Percentiles rank a stretch among this genome's conserved stretches.
phyloP scores from a whole-genome alignment of 768 basidiomycete species.

The Panus rudis region DNA sequence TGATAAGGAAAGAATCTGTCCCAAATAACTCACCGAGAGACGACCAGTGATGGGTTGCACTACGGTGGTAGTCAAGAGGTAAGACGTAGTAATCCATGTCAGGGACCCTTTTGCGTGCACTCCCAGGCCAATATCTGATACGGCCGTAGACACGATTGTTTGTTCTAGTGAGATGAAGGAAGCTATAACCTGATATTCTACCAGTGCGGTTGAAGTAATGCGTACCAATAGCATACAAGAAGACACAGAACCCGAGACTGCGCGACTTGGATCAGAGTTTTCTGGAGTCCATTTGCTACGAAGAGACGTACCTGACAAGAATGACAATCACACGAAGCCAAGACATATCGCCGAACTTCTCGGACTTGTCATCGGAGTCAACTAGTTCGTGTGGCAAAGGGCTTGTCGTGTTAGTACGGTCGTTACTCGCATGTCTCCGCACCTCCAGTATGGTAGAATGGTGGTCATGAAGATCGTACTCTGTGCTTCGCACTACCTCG shows the following conservation, averaged over 20 bases:
- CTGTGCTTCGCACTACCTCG: too few species aligned
- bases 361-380: too few species aligned
- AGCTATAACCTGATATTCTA: too few species aligned
- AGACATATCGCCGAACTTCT: conserved; percentile 13
- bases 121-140: conserved; percentile 7
- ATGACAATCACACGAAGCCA: conserved; percentile 5
- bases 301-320: conserved; percentile 7
- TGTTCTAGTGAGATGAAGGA: conserved; percentile 9
- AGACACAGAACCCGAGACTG: conserved; percentile 10
- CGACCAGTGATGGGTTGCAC: conserved; percentile 10
- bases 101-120: conserved; percentile 10
- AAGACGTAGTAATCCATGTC: conserved; percentile 13
- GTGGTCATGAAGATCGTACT: too few species aligned
- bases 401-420: too few species aligned
- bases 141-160: conserved; percentile 11
- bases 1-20: background rate
- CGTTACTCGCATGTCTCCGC: too few species aligned
- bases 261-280: background rate
- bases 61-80: conserved; percentile 11
- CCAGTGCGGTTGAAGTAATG: background rate
- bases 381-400: too few species aligned
- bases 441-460: too few species aligned
- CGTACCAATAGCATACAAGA: conserved; percentile 11
- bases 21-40: conserved; percentile 7
- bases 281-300: too few species aligned